Evolutionary conservation across 805 yeast genomes (phyloP), one percentile per base, ranked within the genome.

Genomic region (Saturnispora serradocipensis): DNA sequence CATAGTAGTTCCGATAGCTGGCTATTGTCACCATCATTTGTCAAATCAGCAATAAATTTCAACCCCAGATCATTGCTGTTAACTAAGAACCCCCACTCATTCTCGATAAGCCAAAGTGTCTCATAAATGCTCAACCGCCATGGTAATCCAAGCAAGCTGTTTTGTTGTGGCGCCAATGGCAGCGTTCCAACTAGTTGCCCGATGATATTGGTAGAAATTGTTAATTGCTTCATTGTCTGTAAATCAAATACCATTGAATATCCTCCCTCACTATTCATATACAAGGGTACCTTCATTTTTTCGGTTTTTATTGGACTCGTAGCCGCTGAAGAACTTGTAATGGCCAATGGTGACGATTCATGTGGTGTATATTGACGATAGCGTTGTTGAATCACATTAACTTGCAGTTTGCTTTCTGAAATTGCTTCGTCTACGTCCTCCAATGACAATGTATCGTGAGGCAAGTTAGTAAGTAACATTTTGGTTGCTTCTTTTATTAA

Each of bases 161-260:
- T 89, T 61, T 91, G 99, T 64, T 93, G 99, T 2, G 97, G 93
- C n/a, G 90, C 88, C 45, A 81, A 74, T 0, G 97, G 86, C 30
- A 93, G 68, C 0, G 97, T 86, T 0, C 99, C 99, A 0, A 79
- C 69, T 15, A 91, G 70, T 1, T 84, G 79, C 0, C 99, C 99
- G 22, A 81, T 73, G 1, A 93, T 75, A 13, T 88, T 87, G 43
- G 76, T 67, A 2, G 58, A 38, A 30, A 72, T 71, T 22, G 97
- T 71, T 6, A 89, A 71, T 22, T 50, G 51, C 57, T 75, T 74
- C 47, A 86, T 72, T 48, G 74, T 77, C 0, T 73, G 74, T 1
- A 84, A 57, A 52, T 77, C 75, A 61, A 84, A 89, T 6, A 89
- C 70, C 34, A 86, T 63, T 0, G 51, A 42, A 25, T 54, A 48